Conservation (phyloP, 495 filamentous ascomycete genomes). For the Hypoxylon fragiforme region DNA sequence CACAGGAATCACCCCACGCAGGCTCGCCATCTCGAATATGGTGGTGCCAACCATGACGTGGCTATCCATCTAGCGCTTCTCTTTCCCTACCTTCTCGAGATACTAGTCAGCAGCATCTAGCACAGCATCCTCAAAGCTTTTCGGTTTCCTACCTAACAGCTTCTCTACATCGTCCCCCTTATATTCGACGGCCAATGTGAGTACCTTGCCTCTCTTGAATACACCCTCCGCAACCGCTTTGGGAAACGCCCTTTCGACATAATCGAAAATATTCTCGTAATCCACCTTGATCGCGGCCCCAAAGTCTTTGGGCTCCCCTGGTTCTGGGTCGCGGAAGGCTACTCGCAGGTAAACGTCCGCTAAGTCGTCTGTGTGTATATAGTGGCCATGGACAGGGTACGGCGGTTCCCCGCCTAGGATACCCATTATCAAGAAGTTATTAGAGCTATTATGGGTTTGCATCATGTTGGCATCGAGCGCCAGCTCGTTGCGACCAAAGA, state of each 20-base stretch:
- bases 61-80: too few relatives aligned
- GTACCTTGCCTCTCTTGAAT: constrained; percentile 20
- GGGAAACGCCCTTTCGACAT: constrained; percentile 25
- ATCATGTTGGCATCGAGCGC: constrained; percentile 32
- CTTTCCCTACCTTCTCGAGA: constrained; percentile 32
- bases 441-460: constrained; percentile 28
- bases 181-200: constrained; percentile 29
- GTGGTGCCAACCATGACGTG: too few relatives aligned
- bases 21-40: too few relatives aligned
- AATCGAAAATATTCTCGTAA: constrained; percentile 12
- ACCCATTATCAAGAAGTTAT: constrained; percentile 29
- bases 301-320: constrained; percentile 39
- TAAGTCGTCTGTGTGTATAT: constrained; percentile 44
- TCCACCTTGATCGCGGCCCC: constrained; percentile 10
- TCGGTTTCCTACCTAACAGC: constrained; percentile 49
- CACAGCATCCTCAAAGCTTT: constrained; percentile 50
- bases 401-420: constrained; percentile 17
- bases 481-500: constrained; percentile 47
- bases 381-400: constrained; percentile 27
- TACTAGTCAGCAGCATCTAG: constrained; percentile 46
- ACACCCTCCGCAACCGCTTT: constrained; percentile 30
- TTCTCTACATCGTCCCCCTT: constrained; percentile 47
- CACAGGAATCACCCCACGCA: too few relatives aligned
- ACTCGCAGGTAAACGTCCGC: constrained; percentile 43
- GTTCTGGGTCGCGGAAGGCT: constrained; percentile 35